Conservation (phyloP, 139 green algal species). For the Chlamydomonas eustigma region DNA sequence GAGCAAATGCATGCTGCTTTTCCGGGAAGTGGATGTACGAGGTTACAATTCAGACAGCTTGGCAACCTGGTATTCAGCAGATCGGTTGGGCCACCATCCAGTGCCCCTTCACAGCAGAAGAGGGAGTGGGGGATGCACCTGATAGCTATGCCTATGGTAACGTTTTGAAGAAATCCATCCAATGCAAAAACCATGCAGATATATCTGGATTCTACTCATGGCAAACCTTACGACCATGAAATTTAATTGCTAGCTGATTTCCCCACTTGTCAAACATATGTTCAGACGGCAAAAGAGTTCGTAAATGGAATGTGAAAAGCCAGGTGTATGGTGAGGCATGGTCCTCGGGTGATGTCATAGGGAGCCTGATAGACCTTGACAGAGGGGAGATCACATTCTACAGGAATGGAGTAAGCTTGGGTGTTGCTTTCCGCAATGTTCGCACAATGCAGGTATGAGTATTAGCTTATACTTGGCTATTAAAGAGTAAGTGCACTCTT, state of each 20-base stretch:
- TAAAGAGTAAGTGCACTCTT: constrained; percentile 7
- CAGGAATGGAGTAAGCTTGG: constrained; percentile 77
- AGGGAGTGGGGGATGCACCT: constrained; percentile 85
- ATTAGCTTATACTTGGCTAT: not conserved
- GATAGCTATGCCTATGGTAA: constrained; percentile 72
- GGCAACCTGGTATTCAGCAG: constrained; percentile 74
- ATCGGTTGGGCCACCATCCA: constrained; percentile 81
- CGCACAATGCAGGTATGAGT: constrained; percentile 28
- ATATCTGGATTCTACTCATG: too few relatives aligned
- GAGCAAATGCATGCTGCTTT: constrained; percentile 69
- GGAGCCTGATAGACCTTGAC: constrained; percentile 82
- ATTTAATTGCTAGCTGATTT: not conserved
- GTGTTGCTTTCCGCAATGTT: constrained; percentile 70
- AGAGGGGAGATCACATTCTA: constrained; percentile 70
- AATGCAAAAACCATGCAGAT: not conserved
- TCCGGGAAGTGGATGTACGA: constrained; percentile 87
- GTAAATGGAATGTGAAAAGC: constrained; percentile 79
- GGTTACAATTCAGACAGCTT: constrained; percentile 50
- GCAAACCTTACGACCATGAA: too few relatives aligned
- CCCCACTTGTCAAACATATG: not conserved
- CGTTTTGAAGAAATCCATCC: not conserved
- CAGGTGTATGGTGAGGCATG: constrained; percentile 73
- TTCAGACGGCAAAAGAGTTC: constrained; percentile 66
- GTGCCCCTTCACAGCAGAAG: constrained; percentile 85
- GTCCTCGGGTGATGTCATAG: constrained; percentile 85